A percentile compares a stretch with the other conserved stretches of the same genome.
Evolutionary conservation across 192 early-diverging fungal species (phyloP).

Genomic region (Coemansia sp.): DNA sequence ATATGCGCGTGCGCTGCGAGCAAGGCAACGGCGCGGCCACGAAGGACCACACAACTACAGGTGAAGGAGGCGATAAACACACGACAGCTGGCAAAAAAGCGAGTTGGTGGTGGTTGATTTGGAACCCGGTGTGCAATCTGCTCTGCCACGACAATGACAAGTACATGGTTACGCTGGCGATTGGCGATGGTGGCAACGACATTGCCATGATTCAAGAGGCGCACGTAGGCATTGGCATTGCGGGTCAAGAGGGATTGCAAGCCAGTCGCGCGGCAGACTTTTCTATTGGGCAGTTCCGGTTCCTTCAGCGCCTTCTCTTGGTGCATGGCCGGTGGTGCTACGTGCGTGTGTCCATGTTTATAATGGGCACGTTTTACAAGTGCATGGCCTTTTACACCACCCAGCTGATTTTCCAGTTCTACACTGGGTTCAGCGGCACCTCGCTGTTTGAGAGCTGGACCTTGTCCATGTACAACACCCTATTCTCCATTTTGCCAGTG

Average conservation of each 20-base stretch:
- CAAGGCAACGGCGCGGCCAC: no score
- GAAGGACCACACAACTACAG: background rate
- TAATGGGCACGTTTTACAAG: constrained; percentile 86
- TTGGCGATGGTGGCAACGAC: constrained; percentile 94
- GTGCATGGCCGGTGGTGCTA: constrained; percentile 90
- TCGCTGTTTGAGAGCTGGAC: constrained; percentile 73
- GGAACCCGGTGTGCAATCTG: background rate
- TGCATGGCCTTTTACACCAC: constrained; percentile 74
- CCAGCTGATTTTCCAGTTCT: constrained; percentile 73
- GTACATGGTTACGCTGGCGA: constrained; percentile 63
- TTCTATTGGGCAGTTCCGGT: constrained; percentile 86
- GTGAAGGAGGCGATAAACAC: background rate
- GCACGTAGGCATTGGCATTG: constrained; percentile 88
- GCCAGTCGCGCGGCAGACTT: constrained; percentile 85
- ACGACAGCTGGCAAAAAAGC: background rate
- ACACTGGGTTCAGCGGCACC: constrained; percentile 70
- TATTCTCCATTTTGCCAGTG: constrained; percentile 77
- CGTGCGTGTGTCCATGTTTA: constrained; percentile 71
- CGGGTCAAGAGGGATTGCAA: constrained; percentile 82
- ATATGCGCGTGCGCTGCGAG: constrained; percentile 55
- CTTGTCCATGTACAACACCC: constrained; percentile 75
- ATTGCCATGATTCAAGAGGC: constrained; percentile 95
- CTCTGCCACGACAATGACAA: constrained; percentile 39
- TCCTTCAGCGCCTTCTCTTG: constrained; percentile 71
- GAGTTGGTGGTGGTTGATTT: background rate